phyloP scores from a whole-genome alignment of 2,329 filamentous ascomycete genomes.

The Trichoderma semiorbis region DNA sequence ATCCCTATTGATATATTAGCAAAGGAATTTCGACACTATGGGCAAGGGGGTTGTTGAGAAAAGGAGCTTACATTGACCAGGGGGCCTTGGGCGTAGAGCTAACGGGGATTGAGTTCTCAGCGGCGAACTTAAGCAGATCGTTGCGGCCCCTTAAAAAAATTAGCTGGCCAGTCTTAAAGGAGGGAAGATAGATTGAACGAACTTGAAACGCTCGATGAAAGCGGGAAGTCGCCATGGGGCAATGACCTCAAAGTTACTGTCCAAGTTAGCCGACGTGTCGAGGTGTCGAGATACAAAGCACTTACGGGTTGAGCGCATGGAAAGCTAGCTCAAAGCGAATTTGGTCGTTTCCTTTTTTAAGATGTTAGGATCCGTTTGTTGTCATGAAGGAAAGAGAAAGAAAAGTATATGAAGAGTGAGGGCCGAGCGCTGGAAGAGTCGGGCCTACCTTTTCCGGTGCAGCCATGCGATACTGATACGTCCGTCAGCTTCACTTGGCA shows the following conservation, averaged over 20 bases:
- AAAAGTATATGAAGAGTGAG: no score
- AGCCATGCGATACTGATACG: neutral
- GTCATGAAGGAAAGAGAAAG: no score
- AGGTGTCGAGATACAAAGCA: no score
- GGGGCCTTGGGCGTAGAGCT: neutral
- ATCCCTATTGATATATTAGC: conserved; percentile 17
- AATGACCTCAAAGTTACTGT: conserved; percentile 63
- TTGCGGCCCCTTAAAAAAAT: no score
- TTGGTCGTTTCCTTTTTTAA: neutral
- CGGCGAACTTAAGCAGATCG: conserved; percentile 70
- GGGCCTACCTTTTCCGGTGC: conserved; percentile 6
- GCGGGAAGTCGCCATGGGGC: conserved; percentile 68
- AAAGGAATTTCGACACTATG: neutral
- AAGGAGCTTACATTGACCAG: neutral
- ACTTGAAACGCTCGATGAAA: conserved; percentile 45
- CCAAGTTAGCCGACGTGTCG: no score
- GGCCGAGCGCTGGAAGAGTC: no score
- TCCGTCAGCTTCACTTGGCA: neutral
- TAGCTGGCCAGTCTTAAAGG: no score
- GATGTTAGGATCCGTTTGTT: no score
- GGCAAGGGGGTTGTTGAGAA: conserved; percentile 37
- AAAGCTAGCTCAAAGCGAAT: conserved; percentile 23
- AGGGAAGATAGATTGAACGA: no score
- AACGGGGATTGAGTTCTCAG: conserved; percentile 64
- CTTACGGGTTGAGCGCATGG: conserved; percentile 50